A percentile compares a stretch with the other conserved stretches of the same genome.
phyloP scores from a whole-genome alignment of 208 protist species.

The Acanthamoeba sp. region DNA sequence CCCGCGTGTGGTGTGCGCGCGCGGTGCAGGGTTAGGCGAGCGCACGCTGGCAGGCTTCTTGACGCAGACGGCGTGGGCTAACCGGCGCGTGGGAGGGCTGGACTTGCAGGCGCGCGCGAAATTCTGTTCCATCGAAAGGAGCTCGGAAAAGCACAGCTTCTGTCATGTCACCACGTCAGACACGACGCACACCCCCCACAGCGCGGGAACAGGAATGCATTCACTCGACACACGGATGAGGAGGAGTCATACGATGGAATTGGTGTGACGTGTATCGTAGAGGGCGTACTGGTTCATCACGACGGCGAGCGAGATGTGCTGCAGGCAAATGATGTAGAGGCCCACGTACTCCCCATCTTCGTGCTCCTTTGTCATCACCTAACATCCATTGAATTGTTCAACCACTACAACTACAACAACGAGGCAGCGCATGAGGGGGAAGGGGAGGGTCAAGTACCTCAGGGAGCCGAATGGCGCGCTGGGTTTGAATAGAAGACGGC shows the following conservation, averaged over 20 bases:
- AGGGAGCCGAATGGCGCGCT: not conserved
- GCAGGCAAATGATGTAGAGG: conserved; percentile 35
- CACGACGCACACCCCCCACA: not conserved
- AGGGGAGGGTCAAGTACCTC: not conserved
- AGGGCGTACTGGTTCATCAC: conserved; percentile 25
- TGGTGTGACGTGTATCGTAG: conserved; percentile 22
- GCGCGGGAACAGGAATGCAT: too few species aligned
- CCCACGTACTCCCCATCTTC: conserved; percentile 35
- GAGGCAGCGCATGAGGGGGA: not conserved
- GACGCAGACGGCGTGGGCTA: not conserved
- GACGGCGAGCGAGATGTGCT: conserved; percentile 32
- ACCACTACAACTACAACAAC: not conserved
- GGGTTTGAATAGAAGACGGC: not conserved
- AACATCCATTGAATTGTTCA: not conserved
- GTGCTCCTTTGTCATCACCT: conserved; percentile 21
- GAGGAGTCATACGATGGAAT: not conserved
- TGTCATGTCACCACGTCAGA: not conserved
- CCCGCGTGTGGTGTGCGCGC: not conserved
- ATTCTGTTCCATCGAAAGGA: conserved; percentile 31
- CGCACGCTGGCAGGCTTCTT: not conserved
- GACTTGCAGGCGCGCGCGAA: not conserved
- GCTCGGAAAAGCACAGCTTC: conserved; percentile 23
- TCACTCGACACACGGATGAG: not conserved
- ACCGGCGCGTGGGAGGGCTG: not conserved
- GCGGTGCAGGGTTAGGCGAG: not conserved